A percentile compares a stretch with the other conserved stretches of the same genome.
Conservation (phyloP, 2,329 filamentous ascomycete species). For the Rutstroemia sp. region DNA sequence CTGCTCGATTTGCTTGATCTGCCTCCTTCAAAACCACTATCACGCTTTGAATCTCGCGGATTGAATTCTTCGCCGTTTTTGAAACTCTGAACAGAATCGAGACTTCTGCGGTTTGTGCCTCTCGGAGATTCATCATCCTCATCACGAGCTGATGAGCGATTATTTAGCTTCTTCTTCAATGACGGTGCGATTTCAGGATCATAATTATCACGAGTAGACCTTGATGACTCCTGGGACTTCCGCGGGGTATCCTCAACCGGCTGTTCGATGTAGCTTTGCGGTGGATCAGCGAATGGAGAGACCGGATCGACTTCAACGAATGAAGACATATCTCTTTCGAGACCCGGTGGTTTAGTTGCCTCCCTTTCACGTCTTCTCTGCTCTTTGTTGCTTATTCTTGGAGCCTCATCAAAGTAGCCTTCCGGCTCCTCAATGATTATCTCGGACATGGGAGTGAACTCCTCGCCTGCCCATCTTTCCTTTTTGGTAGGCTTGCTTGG, state of each 20-base stretch:
- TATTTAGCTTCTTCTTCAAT: slow-evolving; percentile 26
- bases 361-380: slow-evolving; percentile 41
- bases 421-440: slow-evolving; percentile 23
- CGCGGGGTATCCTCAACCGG: slow-evolving; percentile 24
- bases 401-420: slow-evolving; percentile 21
- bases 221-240: slow-evolving; percentile 29
- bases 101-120: slow-evolving; percentile 21
- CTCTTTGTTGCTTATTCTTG: slow-evolving; percentile 41
- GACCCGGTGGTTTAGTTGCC: slow-evolving; percentile 30
- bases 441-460: slow-evolving; percentile 11
- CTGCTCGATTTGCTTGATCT: slow-evolving; percentile 14
- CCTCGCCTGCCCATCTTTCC: slow-evolving; percentile 28
- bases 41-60: slow-evolving; percentile 31
- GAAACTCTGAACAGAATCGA: slow-evolving; percentile 28
- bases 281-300: slow-evolving; percentile 22
- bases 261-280: slow-evolving; percentile 25
- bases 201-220: slow-evolving; percentile 18
- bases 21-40: slow-evolving; percentile 21
- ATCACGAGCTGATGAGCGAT: slow-evolving; percentile 28
- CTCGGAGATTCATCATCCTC: slow-evolving; percentile 29
- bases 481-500: slow-evolving; percentile 31
- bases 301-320: slow-evolving; percentile 15
- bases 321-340: slow-evolving; percentile 19
- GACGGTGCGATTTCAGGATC: background rate
- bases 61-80: slow-evolving; percentile 29